These are phyloP conservation scores for Silybum marianum DNA, from an alignment of 129 eudicot species.

Conservation along the genomic window DNA sequence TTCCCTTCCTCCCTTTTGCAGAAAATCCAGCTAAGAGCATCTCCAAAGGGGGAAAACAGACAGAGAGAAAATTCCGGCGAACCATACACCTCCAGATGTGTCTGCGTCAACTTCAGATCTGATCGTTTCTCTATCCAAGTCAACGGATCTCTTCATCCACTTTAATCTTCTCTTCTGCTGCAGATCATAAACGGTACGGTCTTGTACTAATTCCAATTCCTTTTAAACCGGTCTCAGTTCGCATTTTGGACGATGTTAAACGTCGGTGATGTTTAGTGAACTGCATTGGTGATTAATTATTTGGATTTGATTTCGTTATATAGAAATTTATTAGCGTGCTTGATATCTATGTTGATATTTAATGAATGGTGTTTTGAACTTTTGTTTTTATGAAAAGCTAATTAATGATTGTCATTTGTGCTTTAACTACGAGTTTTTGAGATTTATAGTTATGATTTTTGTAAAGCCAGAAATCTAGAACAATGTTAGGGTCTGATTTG, in stretches of 20 bases:
- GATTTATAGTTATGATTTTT: slow-evolving; percentile 1
- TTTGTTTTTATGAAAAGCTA: slow-evolving; percentile 2
- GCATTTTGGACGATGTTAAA: background rate
- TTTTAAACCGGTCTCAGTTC: background rate
- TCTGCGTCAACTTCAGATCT: slow-evolving; percentile 21
- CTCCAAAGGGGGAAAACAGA: background rate
- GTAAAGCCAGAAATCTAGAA: slow-evolving; percentile 3
- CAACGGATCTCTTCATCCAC: slow-evolving; percentile 12
- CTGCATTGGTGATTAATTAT: slow-evolving; percentile 16
- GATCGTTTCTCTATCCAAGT: slow-evolving; percentile 3
- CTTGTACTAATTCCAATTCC: background rate
- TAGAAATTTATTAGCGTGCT: background rate
- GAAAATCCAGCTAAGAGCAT: slow-evolving; percentile 34
- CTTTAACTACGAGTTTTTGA: background rate
- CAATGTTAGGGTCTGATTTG: slow-evolving; percentile 1
- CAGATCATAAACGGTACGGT: slow-evolving; percentile 35
- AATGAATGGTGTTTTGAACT: background rate
- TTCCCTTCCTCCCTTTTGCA: slow-evolving; percentile 16
- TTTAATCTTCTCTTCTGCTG: slow-evolving; percentile 14
- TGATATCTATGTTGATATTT: background rate
- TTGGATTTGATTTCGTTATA: slow-evolving; percentile 12
- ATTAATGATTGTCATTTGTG: background rate
- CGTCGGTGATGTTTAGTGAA: background rate
- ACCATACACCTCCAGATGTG: background rate
- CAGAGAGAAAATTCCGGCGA: background rate